phyloP scores from a whole-genome alignment of 1,284 basidiomycete species.

The Ceratobasidium sp. region DNA sequence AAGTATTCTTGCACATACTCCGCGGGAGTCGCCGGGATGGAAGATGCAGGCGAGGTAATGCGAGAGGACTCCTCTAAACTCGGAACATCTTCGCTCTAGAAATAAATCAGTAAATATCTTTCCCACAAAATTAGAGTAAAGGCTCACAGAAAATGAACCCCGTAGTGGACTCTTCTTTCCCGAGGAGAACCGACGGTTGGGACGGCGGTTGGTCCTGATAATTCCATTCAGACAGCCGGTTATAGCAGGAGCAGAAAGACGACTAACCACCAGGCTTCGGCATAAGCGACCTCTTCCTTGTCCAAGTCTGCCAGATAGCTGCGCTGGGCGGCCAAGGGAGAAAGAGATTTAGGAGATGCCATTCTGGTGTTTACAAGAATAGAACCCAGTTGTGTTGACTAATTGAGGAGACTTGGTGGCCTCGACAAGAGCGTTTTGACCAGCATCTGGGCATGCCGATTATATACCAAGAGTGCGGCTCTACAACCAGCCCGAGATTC shows the following conservation, averaged over 20 bases:
- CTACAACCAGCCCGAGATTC: conserved; percentile 1
- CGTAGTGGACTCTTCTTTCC: conserved; percentile 14
- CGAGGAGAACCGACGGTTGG: conserved; percentile 10
- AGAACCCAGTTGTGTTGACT: conserved; percentile 23
- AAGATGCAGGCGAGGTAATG: conserved; percentile 7
- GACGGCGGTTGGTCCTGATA: conserved; percentile 17
- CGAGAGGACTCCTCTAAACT: conserved; percentile 8
- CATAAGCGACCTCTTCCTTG: conserved; percentile 28
- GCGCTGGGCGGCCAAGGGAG: conserved; percentile 30
- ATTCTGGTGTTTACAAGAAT: conserved; percentile 15
- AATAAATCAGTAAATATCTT: not conserved
- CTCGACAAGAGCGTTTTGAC: conserved; percentile 35
- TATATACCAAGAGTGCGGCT: conserved; percentile 18
- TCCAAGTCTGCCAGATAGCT: conserved; percentile 29
- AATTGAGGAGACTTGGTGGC: conserved; percentile 40
- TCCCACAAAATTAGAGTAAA: not conserved
- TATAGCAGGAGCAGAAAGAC: not conserved
- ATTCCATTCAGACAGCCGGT: not conserved
- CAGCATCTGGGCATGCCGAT: not conserved
- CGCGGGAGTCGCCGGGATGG: conserved; percentile 14
- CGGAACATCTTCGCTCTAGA: conserved; percentile 23
- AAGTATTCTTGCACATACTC: conserved; percentile 34
- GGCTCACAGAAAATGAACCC: conserved; percentile 32
- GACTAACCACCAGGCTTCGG: conserved; percentile 38
- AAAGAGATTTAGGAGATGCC: conserved; percentile 16